phyloP scores from a whole-genome alignment of 768 basidiomycete genomes.

The Naganishia antarctica region DNA sequence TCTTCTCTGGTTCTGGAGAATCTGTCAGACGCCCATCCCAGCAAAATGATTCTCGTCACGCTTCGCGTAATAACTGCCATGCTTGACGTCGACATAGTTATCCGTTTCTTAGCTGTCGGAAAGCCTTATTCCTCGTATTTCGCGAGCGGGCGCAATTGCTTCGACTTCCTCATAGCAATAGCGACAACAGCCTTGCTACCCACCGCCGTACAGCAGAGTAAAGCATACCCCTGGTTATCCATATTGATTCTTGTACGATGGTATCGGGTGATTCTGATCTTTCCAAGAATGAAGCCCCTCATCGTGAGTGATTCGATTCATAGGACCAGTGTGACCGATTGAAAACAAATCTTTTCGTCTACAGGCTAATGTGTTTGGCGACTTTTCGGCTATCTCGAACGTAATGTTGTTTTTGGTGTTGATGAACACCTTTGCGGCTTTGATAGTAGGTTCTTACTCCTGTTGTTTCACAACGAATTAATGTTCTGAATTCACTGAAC shows the following conservation, averaged over 20 bases:
- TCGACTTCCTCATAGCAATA: conserved; percentile 72
- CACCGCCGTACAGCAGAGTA: conserved; percentile 63
- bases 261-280: conserved; percentile 82
- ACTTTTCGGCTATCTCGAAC: conserved; percentile 82
- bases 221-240: conserved; percentile 80
- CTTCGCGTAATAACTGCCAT: conserved; percentile 73
- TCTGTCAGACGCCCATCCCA: not conserved
- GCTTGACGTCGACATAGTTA: conserved; percentile 81
- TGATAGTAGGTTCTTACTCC: conserved; percentile 55
- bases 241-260: conserved; percentile 79
- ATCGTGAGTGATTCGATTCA: conserved; percentile 61
- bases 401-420: conserved; percentile 86
- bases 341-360: not conserved
- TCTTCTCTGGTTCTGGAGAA: not conserved
- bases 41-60: conserved; percentile 49
- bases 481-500: not conserved
- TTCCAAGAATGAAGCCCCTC: conserved; percentile 83
- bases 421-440: conserved; percentile 77
- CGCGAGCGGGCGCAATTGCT: conserved; percentile 57
- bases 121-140: conserved; percentile 83
- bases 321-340: no score
- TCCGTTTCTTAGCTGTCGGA: conserved; percentile 65
- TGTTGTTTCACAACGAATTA: no score
- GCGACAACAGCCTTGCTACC: conserved; percentile 76
- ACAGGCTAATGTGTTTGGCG: conserved; percentile 82